Evolutionary conservation across 768 basidiomycete genomes (phyloP).

Genomic region (Agrocybe praecox): DNA sequence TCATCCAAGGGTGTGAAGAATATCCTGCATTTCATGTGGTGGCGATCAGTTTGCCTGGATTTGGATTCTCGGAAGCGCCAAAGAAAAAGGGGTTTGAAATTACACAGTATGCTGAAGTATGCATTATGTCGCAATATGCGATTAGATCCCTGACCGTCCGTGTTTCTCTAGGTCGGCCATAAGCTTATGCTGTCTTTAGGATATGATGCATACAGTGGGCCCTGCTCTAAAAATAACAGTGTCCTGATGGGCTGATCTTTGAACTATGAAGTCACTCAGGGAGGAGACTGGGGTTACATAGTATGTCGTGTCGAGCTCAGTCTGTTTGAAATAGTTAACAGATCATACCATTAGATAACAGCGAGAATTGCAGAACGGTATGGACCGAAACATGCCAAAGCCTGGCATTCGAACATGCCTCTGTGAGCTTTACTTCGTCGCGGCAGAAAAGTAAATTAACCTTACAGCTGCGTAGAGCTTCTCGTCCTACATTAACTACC

Average conservation of each 20-base stretch:
- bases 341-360: conserved; percentile 22
- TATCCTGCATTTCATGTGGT: conserved; percentile 67
- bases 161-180: conserved; percentile 26
- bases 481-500: not conserved
- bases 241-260: not conserved
- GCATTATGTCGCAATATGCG: conserved; percentile 41
- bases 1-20: conserved; percentile 42
- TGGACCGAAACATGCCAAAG: conserved; percentile 42
- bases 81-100: conserved; percentile 51
- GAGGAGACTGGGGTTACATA: conserved; percentile 49
- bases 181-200: conserved; percentile 56
- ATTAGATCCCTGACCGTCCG: conserved; percentile 51
- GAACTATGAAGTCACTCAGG: conserved; percentile 39
- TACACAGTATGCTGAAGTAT: conserved; percentile 53
- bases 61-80: conserved; percentile 61
- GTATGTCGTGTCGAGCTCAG: conserved; percentile 24
- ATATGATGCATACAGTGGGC: conserved; percentile 50
- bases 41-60: conserved; percentile 59
- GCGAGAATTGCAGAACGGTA: conserved; percentile 26
- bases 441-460: not conserved
- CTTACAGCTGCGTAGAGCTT: not conserved
- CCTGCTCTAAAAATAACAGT: not conserved
- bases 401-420: conserved; percentile 50
- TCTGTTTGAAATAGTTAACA: not conserved
- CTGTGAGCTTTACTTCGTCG: not conserved